Conservation (phyloP, 2,329 filamentous ascomycete species). For the Epichloe hybrida region DNA sequence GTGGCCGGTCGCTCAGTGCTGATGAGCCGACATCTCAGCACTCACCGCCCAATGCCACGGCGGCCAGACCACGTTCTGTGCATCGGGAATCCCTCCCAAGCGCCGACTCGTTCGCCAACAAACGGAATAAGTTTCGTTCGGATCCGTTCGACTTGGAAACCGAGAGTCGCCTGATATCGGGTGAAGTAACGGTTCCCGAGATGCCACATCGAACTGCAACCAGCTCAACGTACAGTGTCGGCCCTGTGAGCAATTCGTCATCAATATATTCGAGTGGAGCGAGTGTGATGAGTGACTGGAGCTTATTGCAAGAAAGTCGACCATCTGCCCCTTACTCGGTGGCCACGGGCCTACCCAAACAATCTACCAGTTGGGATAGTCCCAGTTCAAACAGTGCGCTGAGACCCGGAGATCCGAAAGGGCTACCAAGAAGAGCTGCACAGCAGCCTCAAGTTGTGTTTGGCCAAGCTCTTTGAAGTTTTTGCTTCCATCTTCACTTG, state of each 20-base stretch:
- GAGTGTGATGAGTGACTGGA: slow-evolving; percentile 34
- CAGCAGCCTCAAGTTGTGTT: neutral
- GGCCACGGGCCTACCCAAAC: neutral
- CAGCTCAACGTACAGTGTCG: slow-evolving; percentile 33
- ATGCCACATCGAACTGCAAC: slow-evolving; percentile 11
- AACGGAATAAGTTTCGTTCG: slow-evolving; percentile 44
- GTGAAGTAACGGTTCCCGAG: slow-evolving; percentile 8
- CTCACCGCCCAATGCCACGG: slow-evolving; percentile 15
- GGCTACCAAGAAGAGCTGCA: neutral
- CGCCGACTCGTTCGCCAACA: slow-evolving; percentile 29
- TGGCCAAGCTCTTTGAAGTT: slow-evolving; percentile 1
- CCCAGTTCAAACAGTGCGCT: neutral
- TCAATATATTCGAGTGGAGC: slow-evolving; percentile 38
- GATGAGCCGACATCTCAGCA: slow-evolving; percentile 12
- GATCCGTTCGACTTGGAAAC: slow-evolving; percentile 53
- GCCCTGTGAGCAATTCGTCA: slow-evolving; percentile 23
- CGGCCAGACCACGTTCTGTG: slow-evolving; percentile 18
- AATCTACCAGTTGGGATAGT: neutral
- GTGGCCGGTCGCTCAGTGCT: slow-evolving; percentile 29
- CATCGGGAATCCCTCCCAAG: slow-evolving; percentile 29
- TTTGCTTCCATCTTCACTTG: neutral
- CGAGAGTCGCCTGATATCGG: slow-evolving; percentile 11
- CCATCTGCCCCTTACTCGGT: neutral
- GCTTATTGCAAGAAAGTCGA: slow-evolving; percentile 10
- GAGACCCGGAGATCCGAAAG: no score